These are phyloP conservation scores for Fusarium continuum DNA, from an alignment of 2,329 filamentous ascomycete species.

Conservation along the genomic window DNA sequence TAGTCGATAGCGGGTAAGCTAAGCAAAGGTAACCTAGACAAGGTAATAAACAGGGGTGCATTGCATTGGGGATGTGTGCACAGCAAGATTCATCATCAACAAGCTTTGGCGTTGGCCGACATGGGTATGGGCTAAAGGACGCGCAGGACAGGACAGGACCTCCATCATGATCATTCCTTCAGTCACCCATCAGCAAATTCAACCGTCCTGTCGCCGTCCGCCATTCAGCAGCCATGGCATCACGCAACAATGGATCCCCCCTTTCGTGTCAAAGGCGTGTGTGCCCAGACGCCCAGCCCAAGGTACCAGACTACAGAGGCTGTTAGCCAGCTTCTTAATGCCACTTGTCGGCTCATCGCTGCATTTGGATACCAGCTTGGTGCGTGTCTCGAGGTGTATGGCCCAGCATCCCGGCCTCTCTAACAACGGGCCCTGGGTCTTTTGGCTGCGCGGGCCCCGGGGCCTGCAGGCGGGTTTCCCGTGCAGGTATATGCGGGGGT, in stretches of 20 bases:
- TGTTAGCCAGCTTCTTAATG: conserved; percentile 29
- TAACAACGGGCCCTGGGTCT: conserved; percentile 28
- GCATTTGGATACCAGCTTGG: conserved; percentile 42
- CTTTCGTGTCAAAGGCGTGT: conserved; percentile 9
- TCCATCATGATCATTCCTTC: conserved; percentile 6
- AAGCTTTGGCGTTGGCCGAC: conserved; percentile 21
- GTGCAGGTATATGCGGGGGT: conserved; percentile 40
- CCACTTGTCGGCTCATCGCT: conserved; percentile 46
- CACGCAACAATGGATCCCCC: conserved; percentile 27
- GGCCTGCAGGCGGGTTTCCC: conserved; percentile 41
- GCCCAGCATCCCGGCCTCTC: conserved; percentile 32
- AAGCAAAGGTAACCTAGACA: conserved; percentile 14
- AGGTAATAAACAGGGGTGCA: conserved; percentile 20
- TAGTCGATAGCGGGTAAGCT: conserved; percentile 31
- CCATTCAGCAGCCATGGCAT: conserved; percentile 10
- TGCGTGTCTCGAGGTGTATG: conserved; percentile 46
- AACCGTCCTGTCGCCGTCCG: conserved; percentile 3
- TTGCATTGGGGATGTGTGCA: conserved; percentile 24
- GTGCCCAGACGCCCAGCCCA: not conserved
- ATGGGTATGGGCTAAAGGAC: conserved; percentile 11
- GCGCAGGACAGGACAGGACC: too few relatives aligned
- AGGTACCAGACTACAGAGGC: not conserved
- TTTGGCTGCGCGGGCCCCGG: conserved; percentile 40
- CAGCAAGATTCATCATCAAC: conserved; percentile 31
- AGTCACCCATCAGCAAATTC: conserved; percentile 12